Conservation (phyloP, 2,329 filamentous ascomycete genomes). For the Epichloe hybrida region DNA sequence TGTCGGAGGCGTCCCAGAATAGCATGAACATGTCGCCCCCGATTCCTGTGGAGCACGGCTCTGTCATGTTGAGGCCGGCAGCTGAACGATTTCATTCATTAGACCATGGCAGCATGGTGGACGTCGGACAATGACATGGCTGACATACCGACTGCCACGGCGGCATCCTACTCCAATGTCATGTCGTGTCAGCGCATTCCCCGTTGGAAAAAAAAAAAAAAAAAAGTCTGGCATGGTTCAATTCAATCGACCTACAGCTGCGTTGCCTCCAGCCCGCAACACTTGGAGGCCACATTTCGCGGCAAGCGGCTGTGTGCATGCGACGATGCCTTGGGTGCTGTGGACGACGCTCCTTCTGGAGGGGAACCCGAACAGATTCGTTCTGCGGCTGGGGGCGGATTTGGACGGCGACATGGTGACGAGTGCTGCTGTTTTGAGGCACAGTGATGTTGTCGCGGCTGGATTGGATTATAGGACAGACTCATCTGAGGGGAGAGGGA, state of each 20-base stretch:
- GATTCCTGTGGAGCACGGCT: conserved; percentile 86
- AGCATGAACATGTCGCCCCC: conserved; percentile 96
- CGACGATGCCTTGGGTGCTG: conserved; percentile 81
- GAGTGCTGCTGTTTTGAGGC: too few species aligned
- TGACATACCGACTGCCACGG: conserved; percentile 65
- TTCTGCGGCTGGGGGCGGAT: conserved; percentile 32
- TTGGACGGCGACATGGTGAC: conserved; percentile 33
- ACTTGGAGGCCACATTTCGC: conserved; percentile 77
- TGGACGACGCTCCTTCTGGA: conserved; percentile 86
- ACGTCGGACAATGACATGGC: background rate
- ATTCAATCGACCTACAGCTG: conserved; percentile 50
- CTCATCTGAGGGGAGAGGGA: too few species aligned
- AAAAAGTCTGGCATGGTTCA: too few species aligned
- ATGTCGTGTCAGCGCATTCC: conserved; percentile 7
- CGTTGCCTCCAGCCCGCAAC: conserved; percentile 80
- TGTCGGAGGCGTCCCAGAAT: conserved; percentile 73
- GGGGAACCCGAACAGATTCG: conserved; percentile 49
- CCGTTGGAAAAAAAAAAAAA: too few species aligned
- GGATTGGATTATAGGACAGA: too few species aligned
- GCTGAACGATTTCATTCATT: conserved; percentile 34
- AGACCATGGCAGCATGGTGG: background rate
- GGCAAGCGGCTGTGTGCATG: conserved; percentile 80
- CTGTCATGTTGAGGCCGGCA: conserved; percentile 83
- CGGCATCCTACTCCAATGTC: conserved; percentile 59
- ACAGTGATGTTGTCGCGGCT: too few species aligned